These are phyloP conservation scores for Phytophthora syringae DNA, from an alignment of 352 stramenopile species.

Conservation along the genomic window DNA sequence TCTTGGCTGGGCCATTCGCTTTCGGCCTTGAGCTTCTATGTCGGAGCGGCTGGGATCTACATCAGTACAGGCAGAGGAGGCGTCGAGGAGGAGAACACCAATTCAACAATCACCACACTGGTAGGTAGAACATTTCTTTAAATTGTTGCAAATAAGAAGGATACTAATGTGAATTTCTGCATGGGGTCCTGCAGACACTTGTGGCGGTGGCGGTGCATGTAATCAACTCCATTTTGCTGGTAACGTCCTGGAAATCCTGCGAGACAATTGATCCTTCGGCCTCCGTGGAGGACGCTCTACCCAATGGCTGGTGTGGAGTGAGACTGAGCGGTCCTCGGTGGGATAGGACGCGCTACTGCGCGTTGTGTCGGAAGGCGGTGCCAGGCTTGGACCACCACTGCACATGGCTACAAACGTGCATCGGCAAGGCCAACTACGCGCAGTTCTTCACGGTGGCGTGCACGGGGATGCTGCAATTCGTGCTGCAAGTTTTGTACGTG, in stretches of 20 bases:
- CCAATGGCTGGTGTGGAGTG: slow-evolving; percentile 73
- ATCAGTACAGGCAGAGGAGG: slow-evolving; percentile 17
- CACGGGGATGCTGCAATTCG: slow-evolving; percentile 70
- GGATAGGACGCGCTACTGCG: slow-evolving; percentile 85
- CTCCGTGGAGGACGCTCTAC: slow-evolving; percentile 40
- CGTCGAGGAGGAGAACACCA: slow-evolving; percentile 28
- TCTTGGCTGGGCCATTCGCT: slow-evolving; percentile 73
- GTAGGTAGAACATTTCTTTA: slow-evolving; percentile 17
- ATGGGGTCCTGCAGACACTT: slow-evolving; percentile 43
- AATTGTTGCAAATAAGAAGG: background rate
- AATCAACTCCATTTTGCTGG: slow-evolving; percentile 50
- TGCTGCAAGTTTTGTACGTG: slow-evolving; percentile 64
- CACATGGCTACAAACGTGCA: slow-evolving; percentile 89
- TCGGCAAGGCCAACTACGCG: slow-evolving; percentile 84
- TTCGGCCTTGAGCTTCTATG: slow-evolving; percentile 70
- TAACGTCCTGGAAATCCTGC: slow-evolving; percentile 74
- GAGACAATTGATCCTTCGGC: slow-evolving; percentile 70
- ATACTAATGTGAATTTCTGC: background rate
- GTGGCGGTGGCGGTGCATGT: slow-evolving; percentile 62
- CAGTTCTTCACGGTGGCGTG: slow-evolving; percentile 88
- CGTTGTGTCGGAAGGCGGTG: slow-evolving; percentile 78
- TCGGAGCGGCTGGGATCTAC: slow-evolving; percentile 41
- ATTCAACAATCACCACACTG: slow-evolving; percentile 25
- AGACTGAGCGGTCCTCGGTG: slow-evolving; percentile 70
- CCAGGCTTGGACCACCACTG: slow-evolving; percentile 88